phyloP scores from a whole-genome alignment of 148 eudicot species.

The Rhododendron kiyosumense region DNA sequence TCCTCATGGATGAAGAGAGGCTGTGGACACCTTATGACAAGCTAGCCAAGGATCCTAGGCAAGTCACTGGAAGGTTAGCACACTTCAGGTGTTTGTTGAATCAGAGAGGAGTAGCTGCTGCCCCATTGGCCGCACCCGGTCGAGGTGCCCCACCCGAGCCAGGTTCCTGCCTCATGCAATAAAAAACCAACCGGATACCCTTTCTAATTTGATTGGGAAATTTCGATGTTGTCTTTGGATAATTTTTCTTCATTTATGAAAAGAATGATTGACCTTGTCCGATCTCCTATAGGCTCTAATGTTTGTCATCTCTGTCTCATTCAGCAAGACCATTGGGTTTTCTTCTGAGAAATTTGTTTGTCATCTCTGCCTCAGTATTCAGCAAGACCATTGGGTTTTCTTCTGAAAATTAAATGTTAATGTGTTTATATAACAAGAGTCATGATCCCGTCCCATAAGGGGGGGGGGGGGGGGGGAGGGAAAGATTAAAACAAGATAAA shows the following conservation, averaged over 20 bases:
- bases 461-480: no score
- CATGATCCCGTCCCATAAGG: no score
- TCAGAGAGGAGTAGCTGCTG: conserved; percentile 89
- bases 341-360: not conserved
- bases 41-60: conserved; percentile 52
- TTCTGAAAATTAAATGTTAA: no score
- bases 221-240: not conserved
- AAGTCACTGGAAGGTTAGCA: conserved; percentile 56
- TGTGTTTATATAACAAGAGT: no score
- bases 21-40: conserved; percentile 64
- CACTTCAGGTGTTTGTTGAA: conserved; percentile 79
- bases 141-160: conserved; percentile 61
- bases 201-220: not conserved
- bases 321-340: no score
- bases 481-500: not conserved
- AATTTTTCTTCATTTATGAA: not conserved
- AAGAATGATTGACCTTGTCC: not conserved
- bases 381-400: no score
- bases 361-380: not conserved
- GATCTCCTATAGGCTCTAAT: not conserved
- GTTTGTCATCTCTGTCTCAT: not conserved
- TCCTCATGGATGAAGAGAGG: conserved; percentile 49
- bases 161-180: conserved; percentile 68
- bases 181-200: conserved; percentile 1
- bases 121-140: conserved; percentile 62